phyloP scores from a whole-genome alignment of 2,329 filamentous ascomycete species.

The Pseudogymnoascus sp. region DNA sequence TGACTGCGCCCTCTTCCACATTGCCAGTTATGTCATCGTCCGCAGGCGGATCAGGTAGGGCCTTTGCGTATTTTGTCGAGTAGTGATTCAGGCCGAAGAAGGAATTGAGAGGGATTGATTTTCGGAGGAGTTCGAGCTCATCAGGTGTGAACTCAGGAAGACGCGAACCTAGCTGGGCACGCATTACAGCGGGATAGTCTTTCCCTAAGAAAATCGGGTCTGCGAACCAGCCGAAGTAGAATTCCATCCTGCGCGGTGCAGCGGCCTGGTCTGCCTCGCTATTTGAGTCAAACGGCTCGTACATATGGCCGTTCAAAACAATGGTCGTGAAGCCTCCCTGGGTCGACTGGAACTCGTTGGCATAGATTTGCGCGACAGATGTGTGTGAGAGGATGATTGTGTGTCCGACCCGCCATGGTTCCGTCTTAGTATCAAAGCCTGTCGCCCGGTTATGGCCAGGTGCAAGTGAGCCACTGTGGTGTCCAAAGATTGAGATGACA shows the following conservation, averaged over 20 bases:
- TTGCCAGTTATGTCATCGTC: slow-evolving; percentile 21
- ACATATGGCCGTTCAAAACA: slow-evolving; percentile 22
- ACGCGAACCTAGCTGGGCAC: slow-evolving; percentile 17
- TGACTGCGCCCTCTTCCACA: slow-evolving; percentile 18
- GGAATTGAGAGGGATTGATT: slow-evolving; percentile 13
- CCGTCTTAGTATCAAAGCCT: slow-evolving; percentile 19
- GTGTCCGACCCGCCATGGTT: slow-evolving; percentile 23
- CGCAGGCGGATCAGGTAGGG: slow-evolving; percentile 16
- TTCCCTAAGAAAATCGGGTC: slow-evolving; percentile 21
- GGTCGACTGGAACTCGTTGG: slow-evolving; percentile 15
- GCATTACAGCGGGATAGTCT: slow-evolving; percentile 20
- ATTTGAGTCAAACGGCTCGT: slow-evolving; percentile 20
- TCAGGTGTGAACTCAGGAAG: slow-evolving; percentile 17
- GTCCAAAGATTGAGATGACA: slow-evolving; percentile 24
- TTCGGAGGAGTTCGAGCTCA: slow-evolving; percentile 18
- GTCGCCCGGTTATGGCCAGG: slow-evolving; percentile 17
- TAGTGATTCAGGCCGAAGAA: slow-evolving; percentile 26
- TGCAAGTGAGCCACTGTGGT: background rate
- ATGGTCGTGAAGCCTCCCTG: slow-evolving; percentile 18
- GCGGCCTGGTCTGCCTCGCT: slow-evolving; percentile 18
- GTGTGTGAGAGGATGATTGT: slow-evolving; percentile 24
- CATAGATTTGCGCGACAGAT: slow-evolving; percentile 18
- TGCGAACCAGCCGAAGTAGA: slow-evolving; percentile 24
- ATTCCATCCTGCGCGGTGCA: slow-evolving; percentile 21
- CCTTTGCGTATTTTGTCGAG: slow-evolving; percentile 21